Evolutionary conservation across 306 rosid genomes (phyloP).

Genomic region (Cercis canadensis): DNA sequence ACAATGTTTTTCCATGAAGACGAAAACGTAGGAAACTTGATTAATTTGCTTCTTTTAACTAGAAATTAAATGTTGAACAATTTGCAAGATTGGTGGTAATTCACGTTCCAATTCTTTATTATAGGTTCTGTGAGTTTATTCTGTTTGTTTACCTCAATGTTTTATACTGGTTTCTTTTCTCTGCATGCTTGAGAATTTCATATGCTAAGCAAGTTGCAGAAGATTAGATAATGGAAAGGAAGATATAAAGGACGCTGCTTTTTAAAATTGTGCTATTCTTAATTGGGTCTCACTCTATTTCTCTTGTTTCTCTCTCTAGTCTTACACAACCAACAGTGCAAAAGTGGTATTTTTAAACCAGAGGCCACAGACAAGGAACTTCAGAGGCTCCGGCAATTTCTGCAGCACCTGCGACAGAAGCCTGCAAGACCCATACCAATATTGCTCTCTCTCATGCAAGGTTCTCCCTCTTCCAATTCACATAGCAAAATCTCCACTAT

Average conservation of each 20-base stretch:
- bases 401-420: constrained; percentile 89
- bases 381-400: constrained; percentile 77
- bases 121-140: neutral
- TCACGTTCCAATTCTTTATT: neutral
- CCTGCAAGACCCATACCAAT: constrained; percentile 81
- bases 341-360: constrained; percentile 90
- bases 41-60: neutral
- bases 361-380: constrained; percentile 69
- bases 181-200: constrained; percentile 24
- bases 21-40: neutral
- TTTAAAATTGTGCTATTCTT: neutral
- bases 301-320: constrained; percentile 42
- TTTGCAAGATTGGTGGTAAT: neutral
- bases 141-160: neutral
- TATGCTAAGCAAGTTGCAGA: neutral
- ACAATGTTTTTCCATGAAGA: no score
- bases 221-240: neutral
- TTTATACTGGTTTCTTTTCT: neutral
- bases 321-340: constrained; percentile 87
- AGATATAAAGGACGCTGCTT: no score
- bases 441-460: constrained; percentile 95
- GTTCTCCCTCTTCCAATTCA: constrained; percentile 31
- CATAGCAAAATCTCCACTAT: neutral
- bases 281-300: neutral
- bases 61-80: neutral